Evolutionary conservation across 116 monocot species (phyloP).

Genomic region (Iris pallida): DNA sequence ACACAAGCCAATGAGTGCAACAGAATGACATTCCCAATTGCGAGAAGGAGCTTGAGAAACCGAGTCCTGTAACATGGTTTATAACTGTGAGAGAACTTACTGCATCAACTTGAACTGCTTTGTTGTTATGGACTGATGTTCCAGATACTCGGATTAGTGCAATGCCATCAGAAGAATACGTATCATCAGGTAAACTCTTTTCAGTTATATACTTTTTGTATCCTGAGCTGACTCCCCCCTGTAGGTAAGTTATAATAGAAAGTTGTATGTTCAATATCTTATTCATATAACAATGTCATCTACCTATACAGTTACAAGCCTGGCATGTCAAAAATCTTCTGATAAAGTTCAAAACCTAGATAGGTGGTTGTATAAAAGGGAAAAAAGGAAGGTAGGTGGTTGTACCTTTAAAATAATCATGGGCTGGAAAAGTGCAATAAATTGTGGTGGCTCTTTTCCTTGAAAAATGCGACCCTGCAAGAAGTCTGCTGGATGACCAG

Average conservation of each 20-base stretch:
- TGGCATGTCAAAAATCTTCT: too few relatives aligned
- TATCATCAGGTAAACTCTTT: constrained; percentile 61
- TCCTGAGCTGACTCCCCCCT: constrained; percentile 90
- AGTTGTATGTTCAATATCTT: neutral
- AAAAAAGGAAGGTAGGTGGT: neutral
- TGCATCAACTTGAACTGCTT: constrained; percentile 90
- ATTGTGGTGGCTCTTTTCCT: constrained; percentile 97
- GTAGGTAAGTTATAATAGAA: constrained; percentile 2
- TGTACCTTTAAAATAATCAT: constrained; percentile 94
- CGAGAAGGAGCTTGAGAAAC: too few relatives aligned
- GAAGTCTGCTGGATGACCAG: neutral
- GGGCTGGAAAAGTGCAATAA: constrained; percentile 95
- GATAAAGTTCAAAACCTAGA: too few relatives aligned
- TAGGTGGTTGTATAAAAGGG: too few relatives aligned
- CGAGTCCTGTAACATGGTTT: too few relatives aligned
- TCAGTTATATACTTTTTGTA: constrained; percentile 77
- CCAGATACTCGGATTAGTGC: constrained; percentile 77
- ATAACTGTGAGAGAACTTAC: constrained; percentile 32
- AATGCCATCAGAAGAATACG: constrained; percentile 75
- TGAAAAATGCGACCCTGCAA: constrained; percentile 83
- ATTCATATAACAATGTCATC: too few relatives aligned
- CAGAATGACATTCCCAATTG: too few relatives aligned
- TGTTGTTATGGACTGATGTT: constrained; percentile 77
- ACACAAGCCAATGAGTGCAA: too few relatives aligned
- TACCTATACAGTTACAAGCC: too few relatives aligned